Percentiles rank a stretch among this genome's conserved stretches.
Evolutionary conservation across 495 filamentous ascomycete genomes (phyloP).

Genomic region (Hypomontagnella submonticulosa): DNA sequence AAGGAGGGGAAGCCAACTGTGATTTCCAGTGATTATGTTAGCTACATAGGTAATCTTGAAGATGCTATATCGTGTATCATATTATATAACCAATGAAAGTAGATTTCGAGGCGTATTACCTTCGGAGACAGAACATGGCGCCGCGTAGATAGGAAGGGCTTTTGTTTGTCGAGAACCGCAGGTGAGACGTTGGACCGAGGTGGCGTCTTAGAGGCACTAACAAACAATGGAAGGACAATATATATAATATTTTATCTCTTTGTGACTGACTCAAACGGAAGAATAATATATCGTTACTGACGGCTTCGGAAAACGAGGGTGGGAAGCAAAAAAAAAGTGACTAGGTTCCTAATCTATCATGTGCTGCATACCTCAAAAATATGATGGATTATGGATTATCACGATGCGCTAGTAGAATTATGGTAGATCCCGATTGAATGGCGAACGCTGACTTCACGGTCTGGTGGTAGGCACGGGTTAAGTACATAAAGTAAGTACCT

Average conservation of each 20-base stretch:
- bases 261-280: background rate
- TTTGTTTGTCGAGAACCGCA: conserved; percentile 23
- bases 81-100: no score
- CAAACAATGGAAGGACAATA: conserved; percentile 14
- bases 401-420: conserved; percentile 15
- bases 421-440: no score
- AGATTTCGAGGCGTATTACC: conserved; percentile 62
- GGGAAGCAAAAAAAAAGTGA: no score
- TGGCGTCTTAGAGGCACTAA: conserved; percentile 12
- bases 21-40: conserved; percentile 11
- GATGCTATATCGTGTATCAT: background rate
- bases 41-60: conserved; percentile 1
- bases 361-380: no score
- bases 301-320: background rate
- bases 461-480: no score
- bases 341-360: no score
- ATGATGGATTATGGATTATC: conserved; percentile 1
- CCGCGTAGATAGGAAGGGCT: conserved; percentile 1
- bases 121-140: conserved; percentile 85
- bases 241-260: background rate
- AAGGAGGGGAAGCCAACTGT: conserved; percentile 77
- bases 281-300: conserved; percentile 11
- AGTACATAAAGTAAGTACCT: no score
- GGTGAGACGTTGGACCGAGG: conserved; percentile 27
- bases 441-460: no score